Evolutionary conservation across 257 asterid species (phyloP).

Genomic region (Capsicum rhomboideum): DNA sequence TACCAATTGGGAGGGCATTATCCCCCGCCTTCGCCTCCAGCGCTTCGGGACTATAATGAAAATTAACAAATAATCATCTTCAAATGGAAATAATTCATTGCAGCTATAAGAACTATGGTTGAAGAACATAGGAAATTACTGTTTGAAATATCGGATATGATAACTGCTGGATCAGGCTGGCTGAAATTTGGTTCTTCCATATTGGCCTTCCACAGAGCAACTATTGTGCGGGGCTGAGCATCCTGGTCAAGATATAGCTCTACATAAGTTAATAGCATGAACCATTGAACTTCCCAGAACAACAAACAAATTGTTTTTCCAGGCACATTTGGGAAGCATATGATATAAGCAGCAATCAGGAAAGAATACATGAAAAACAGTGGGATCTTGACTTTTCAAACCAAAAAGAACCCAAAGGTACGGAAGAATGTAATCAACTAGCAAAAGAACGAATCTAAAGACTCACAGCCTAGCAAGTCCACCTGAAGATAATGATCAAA

Average conservation of each 20-base stretch:
- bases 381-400: not conserved
- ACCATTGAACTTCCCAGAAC: not conserved
- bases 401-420: not conserved
- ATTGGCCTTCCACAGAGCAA: constrained; percentile 93
- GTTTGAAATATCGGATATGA: constrained; percentile 49
- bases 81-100: not conserved
- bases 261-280: not conserved
- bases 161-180: constrained; percentile 67
- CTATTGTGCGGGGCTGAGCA: constrained; percentile 71
- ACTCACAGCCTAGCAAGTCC: not conserved
- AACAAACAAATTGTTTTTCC: not conserved
- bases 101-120: not conserved
- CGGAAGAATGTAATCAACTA: not conserved
- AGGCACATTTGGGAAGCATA: not conserved
- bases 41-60: constrained; percentile 67
- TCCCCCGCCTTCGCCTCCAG: constrained; percentile 70
- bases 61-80: constrained; percentile 31
- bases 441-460: not conserved
- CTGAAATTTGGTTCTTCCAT: constrained; percentile 73
- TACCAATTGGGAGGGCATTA: constrained; percentile 52
- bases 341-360: not conserved
- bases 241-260: constrained; percentile 43
- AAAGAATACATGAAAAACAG: not conserved
- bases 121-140: constrained; percentile 38
- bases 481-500: not conserved